Evolutionary conservation across 768 basidiomycete species (phyloP), one percentile per base, ranked within the genome.

Genomic region (Pleurotus ostreatus): DNA sequence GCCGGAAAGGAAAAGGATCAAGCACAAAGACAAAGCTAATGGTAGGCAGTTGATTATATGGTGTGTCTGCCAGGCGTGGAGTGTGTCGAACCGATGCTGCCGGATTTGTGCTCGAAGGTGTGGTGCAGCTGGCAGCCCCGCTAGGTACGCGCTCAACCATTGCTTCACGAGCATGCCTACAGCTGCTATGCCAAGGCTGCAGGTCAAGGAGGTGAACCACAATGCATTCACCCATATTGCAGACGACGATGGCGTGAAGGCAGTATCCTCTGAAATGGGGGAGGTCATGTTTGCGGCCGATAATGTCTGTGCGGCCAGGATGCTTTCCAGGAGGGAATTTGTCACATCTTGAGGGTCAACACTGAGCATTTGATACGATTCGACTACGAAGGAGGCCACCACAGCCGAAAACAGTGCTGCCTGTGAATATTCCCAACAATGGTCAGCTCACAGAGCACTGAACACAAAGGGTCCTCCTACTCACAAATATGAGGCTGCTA

Each of bases 101-200:
- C 63, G 49, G n/a, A 48, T 43, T 16, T 52, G 57, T 18, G 58
- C 54, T 13, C 57, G 57, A 20, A 56, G 34, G 23, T 55, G 61
- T 37, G 55, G 48, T 45, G 55, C 30, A 22, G 55, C 54, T 12
- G 60, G 55, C 20, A 61, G 56, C 18, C 56, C 54, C n/a, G 43
- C 57, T 49, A 39, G 37, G 49, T 52, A 60, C 30, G 49, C 46
- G 55, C 54, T 56, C 22, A 56, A 43, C 62, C 59, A 63, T 40
- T 63, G 63, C 55, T 63, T 63, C 26, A 57, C 57, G 22, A 63
- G 49, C 54, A 62, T 60, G 9, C 57, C 61, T n/a, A 58, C 23
- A 12, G 58, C 41, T 25, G 61, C 57, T 25, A 59, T 56, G 11
- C 49, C 59, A 16, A 63, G 51, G 46, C 61, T 62, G 46, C 61